Evolutionary conservation across 106 monocot species (phyloP), one percentile per base, ranked within the genome.

Genomic region (Apostasia ramifera): DNA sequence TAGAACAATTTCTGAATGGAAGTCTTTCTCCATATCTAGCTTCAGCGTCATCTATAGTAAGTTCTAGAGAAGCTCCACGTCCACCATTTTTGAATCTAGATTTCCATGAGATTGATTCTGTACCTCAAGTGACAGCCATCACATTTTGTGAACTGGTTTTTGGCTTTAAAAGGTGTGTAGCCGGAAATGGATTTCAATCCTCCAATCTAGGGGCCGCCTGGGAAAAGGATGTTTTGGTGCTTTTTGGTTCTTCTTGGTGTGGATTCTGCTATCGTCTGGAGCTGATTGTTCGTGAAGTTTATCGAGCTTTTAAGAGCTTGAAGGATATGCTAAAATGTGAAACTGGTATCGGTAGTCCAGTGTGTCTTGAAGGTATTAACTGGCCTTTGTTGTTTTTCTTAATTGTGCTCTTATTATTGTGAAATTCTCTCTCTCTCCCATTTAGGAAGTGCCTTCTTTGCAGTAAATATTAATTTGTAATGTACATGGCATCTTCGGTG

Each of bases 21-120:
- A 97, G 73, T 66, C 87, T 92, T 55, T 56, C 82, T 83, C 89
- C 97, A 62, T 90, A 87, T 81, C 76, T 71, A 40, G 78, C 54
- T 45, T 78, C 89, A 55, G 79, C 77, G 66, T 71, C 63, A 13
- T 13, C 74, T 75, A 26, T 68, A 48, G 42, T 14, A 52, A 79
- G 13, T 65, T 71, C 75, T 46, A 92, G 86, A 59, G 79, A 83
- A 57, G 61, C 55, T 43, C 87, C 84, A 49, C 71, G 50, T n/a
- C 92, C 92, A 61, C 97, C 97, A 74, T 90, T 92, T 85, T 80
- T 97, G 47, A 97, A 97, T 63, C 69, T 77, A 68, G 92, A 92
- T 83, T 92, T 92, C 68, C 97, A 81, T 74, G 97, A 97, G 78
- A 75, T 77, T 70, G 75, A 86, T 77, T 68, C 77, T 59, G 63